Percentiles rank a stretch among this genome's conserved stretches.
These are phyloP conservation scores for Sordariomycetes sp. DNA, from an alignment of 2,329 filamentous ascomycete genomes.

Conservation along the genomic window DNA sequence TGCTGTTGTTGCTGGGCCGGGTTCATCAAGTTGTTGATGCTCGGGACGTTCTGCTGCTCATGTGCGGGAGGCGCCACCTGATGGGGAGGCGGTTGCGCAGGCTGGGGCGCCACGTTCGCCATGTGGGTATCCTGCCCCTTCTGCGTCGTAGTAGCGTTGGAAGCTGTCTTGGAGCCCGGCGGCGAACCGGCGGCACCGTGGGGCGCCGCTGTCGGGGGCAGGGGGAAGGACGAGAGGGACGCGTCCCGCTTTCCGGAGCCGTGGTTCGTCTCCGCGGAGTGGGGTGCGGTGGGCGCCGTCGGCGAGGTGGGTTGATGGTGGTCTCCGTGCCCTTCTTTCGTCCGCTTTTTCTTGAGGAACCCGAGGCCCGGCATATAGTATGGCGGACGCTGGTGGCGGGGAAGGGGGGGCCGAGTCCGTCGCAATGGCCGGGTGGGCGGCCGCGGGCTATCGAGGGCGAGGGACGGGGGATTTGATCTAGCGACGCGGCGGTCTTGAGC, in stretches of 20 bases:
- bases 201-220: conserved; percentile 11
- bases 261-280: conserved; percentile 32
- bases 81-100: conserved; percentile 18
- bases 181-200: conserved; percentile 9
- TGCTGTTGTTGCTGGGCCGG: conserved; percentile 14
- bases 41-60: conserved; percentile 58
- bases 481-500: neutral
- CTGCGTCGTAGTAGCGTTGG: conserved; percentile 12
- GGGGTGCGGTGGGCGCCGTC: conserved; percentile 43
- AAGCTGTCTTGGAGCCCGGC: conserved; percentile 13
- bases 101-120: conserved; percentile 15
- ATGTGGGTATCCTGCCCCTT: conserved; percentile 11
- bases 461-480: neutral
- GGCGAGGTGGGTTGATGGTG: conserved; percentile 51
- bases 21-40: conserved; percentile 76
- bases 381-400: conserved; percentile 13
- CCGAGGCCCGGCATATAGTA: conserved; percentile 70
- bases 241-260: conserved; percentile 12
- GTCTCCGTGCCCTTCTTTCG: conserved; percentile 58
- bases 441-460: neutral
- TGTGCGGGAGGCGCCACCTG: conserved; percentile 6
- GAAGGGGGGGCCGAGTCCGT: conserved; percentile 16
- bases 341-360: conserved; percentile 97
- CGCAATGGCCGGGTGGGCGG: neutral
- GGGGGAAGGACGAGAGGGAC: conserved; percentile 17